These are phyloP conservation scores for Blastocystis sp. DNA, from an alignment of 352 stramenopile species.

Conservation along the genomic window DNA sequence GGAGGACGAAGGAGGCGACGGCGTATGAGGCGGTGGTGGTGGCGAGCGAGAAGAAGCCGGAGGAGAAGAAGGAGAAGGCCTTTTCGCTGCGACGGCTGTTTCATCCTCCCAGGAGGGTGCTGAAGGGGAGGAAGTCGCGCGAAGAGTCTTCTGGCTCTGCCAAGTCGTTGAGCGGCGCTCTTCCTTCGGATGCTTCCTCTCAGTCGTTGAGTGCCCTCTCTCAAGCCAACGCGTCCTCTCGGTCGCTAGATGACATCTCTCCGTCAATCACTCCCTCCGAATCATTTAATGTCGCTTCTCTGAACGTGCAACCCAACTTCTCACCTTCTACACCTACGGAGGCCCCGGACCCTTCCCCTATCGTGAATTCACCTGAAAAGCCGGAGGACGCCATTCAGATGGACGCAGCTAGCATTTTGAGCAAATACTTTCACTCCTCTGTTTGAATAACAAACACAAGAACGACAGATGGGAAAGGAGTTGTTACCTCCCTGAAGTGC, in stretches of 20 bases:
- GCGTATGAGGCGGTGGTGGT: background rate
- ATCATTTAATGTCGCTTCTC: background rate
- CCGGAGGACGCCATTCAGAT: background rate
- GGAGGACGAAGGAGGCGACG: background rate
- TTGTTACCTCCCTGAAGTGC: background rate
- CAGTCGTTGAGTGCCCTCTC: background rate
- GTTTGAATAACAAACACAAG: constrained; percentile 1
- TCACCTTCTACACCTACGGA: background rate
- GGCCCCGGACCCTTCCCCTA: background rate
- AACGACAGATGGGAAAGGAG: constrained; percentile 4
- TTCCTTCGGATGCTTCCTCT: background rate
- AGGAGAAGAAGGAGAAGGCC: background rate
- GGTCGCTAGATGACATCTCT: too few species aligned
- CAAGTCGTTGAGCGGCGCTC: background rate
- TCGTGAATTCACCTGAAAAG: background rate
- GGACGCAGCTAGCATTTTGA: constrained; percentile 1
- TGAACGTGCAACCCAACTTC: background rate
- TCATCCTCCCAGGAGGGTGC: background rate
- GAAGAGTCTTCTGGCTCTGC: background rate
- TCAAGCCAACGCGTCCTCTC: too few species aligned
- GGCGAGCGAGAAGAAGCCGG: background rate
- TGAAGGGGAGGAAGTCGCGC: background rate
- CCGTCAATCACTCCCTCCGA: background rate
- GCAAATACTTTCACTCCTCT: constrained; percentile 20
- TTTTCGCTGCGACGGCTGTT: background rate